Percentiles rank a stretch among this genome's conserved stretches.
Conservation (phyloP, 176 grass and related monocot species). For the Zea luxurians region DNA sequence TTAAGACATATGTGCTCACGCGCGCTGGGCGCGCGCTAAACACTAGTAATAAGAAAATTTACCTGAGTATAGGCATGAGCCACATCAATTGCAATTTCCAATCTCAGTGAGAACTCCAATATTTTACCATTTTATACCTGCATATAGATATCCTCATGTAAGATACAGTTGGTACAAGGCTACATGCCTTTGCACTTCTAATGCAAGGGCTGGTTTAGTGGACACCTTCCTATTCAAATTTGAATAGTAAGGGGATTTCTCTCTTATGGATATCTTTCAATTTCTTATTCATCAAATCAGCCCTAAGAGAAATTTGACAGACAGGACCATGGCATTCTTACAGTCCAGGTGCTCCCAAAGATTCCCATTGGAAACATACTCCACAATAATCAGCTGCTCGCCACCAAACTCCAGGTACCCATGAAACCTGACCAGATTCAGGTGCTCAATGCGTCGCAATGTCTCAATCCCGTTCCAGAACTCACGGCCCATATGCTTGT, state of each 20-base stretch:
- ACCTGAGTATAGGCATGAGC: conserved; percentile 95
- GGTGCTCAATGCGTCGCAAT: conserved; percentile 74
- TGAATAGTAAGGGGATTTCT: too few species aligned
- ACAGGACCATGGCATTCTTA: conserved; percentile 38
- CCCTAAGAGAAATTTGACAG: not conserved
- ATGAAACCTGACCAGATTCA: conserved; percentile 84
- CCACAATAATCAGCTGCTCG: conserved; percentile 85
- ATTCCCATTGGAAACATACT: conserved; percentile 87
- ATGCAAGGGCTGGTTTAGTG: not conserved
- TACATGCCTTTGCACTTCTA: conserved; percentile 1
- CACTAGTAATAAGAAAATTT: not conserved
- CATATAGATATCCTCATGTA: conserved; percentile 34
- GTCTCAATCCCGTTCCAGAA: conserved; percentile 87
- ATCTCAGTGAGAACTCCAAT: conserved; percentile 58
- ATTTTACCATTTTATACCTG: conserved; percentile 63
- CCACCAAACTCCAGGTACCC: conserved; percentile 74
- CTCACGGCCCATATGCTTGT: conserved; percentile 56
- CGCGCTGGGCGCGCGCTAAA: too few species aligned
- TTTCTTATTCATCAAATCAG: too few species aligned
- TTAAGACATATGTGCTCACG: too few species aligned
- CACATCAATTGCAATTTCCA: conserved; percentile 88
- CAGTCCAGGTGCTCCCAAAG: conserved; percentile 90
- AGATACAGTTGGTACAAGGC: conserved; percentile 14
- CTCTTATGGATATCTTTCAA: too few species aligned
- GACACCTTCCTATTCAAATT: too few species aligned